phyloP scores from a whole-genome alignment of 225 moss, liverwort and hornwort species.

The Neckera pumila region DNA sequence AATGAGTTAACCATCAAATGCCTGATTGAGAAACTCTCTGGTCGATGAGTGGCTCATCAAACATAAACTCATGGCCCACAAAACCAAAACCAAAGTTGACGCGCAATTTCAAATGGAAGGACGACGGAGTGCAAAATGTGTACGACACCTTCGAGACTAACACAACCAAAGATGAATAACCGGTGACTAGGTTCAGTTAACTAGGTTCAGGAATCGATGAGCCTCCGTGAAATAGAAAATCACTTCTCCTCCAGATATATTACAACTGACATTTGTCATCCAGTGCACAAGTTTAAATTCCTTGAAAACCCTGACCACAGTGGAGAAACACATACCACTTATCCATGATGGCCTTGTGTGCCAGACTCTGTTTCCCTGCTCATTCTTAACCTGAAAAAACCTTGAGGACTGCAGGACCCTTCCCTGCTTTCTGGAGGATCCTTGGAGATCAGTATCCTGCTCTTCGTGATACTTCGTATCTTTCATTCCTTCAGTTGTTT shows the following conservation, averaged over 20 bases:
- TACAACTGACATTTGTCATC: conserved; percentile 7
- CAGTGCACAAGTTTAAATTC: background rate
- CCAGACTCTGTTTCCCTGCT: background rate
- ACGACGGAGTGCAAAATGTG: background rate
- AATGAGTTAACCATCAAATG: background rate
- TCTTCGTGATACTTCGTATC: conserved; percentile 6
- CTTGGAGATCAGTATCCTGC: conserved; percentile 6
- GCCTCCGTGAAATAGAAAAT: background rate
- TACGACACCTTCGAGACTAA: background rate
- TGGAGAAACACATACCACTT: background rate
- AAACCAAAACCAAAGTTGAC: background rate
- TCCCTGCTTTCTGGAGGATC: background rate
- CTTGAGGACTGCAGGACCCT: background rate
- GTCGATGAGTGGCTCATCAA: background rate
- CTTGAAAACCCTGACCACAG: background rate
- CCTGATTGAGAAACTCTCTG: background rate
- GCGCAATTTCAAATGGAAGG: background rate
- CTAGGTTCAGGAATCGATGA: background rate
- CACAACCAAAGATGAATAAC: background rate
- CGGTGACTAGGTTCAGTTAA: background rate
- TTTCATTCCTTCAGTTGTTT: background rate
- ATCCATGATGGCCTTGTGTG: background rate
- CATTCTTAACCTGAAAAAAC: background rate
- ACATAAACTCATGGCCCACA: background rate
- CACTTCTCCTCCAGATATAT: background rate